Evolutionary conservation across 2,329 filamentous ascomycete genomes (phyloP).

Genomic region (Xylaria multiplex): DNA sequence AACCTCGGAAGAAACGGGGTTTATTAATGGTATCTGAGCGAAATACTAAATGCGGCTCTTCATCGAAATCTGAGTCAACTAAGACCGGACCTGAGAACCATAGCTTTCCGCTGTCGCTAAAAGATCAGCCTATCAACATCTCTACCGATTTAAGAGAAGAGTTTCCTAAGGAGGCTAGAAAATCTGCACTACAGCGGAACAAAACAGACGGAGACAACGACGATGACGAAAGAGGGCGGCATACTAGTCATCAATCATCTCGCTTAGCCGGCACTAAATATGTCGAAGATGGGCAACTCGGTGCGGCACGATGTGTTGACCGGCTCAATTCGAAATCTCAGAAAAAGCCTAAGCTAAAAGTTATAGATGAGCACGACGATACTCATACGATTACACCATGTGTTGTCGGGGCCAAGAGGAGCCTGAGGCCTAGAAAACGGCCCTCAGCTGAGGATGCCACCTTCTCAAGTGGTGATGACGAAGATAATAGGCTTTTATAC

Average conservation of each 20-base stretch:
- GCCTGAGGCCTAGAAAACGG: constrained; percentile 14
- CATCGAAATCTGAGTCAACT: constrained; percentile 13
- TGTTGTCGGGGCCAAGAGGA: constrained; percentile 1
- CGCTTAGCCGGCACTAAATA: background rate
- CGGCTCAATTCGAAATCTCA: background rate
- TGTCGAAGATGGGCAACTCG: background rate
- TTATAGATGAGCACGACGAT: background rate
- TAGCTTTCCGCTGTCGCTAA: background rate
- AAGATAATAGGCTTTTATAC: constrained; percentile 1
- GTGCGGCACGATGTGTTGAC: constrained; percentile 9
- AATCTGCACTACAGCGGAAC: background rate
- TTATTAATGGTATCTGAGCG: constrained; percentile 58
- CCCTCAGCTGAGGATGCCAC: constrained; percentile 3
- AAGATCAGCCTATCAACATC: background rate
- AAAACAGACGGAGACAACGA: background rate
- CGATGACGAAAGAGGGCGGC: background rate
- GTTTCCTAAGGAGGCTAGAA: background rate
- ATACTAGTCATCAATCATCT: background rate
- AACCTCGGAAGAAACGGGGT: constrained; percentile 58
- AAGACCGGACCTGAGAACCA: constrained; percentile 8
- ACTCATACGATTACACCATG: background rate
- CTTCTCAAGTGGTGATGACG: background rate
- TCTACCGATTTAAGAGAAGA: background rate
- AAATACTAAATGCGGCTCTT: constrained; percentile 26
- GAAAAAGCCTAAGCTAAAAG: background rate